Base-by-base conservation (phyloP, 805 yeast species). In the Starmerella powellii region DNA sequence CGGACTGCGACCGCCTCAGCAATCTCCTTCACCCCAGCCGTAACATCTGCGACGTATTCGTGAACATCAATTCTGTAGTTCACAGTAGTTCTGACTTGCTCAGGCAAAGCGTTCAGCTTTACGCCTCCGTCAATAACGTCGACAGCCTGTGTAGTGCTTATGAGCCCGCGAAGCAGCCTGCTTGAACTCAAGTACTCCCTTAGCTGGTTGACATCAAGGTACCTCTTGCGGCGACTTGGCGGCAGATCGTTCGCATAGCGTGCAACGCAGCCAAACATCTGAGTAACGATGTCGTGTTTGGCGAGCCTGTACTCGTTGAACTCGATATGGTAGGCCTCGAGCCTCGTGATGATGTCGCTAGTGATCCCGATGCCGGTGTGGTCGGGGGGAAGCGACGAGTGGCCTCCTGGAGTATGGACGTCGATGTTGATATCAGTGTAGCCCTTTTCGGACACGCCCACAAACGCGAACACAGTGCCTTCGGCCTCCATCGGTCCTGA, bases 311-410 rank as follows among this genome's bases (percentile, higher is more conserved):
- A 65, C 16, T 62, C 56, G 53, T 64, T 77, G 6, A 75, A 78
- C 45, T 71, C 67, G 8, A 24, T n/a, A n/a, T 42, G 43, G 3
- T 3, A 17, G 8, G 61, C 58, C 58, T 85, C 94, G 31, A 83
- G 63, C 15, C 58, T 50, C 8, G 64, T 59, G 10, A 78, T 65
- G 42, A 82, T 63, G 44, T 78, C 75, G 2, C 84, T 67, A 39
- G 78, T 64, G 29, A 83, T 70, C 11, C 91, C 94, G 60, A 84
- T 80, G 2, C 80, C 70, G 4, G 93, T 81, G 55, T 83, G 91
- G 36, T 73, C 78, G 2, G 87, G 88, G 8, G 93, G 91, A n/a
- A 70, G 58, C 8, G 87, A 78, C 1, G 88, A 75, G 56, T 81
- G 93, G 8, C 93, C 93, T 30, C 93, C 93, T 12, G 75, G 73